Evolutionary conservation across 345 rosid species (phyloP), one percentile per base, ranked within the genome.

Genomic region (Trapa bicornis): DNA sequence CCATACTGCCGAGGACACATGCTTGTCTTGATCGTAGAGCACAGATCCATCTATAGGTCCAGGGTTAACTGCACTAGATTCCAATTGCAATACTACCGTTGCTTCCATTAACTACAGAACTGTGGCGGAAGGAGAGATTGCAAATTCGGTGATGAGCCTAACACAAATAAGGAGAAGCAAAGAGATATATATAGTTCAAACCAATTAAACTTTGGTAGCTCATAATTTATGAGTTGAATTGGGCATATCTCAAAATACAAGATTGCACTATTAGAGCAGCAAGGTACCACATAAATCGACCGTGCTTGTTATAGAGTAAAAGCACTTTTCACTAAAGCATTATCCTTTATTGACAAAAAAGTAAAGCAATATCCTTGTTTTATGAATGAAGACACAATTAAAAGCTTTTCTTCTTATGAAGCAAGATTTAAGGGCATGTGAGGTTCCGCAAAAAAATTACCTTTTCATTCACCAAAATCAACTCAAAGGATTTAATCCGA

Each of bases 1-100:
- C 94, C 94, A 88, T 70, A 88, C 89, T 32, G 91, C 95, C 3
- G 89, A 77, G 47, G 96, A 89, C 5, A 89, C 96, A 72, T 89
- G 96, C 75, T 85, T 89, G 64, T 85, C 96, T 79, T 89, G 92
- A 76, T 89, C 96, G 71, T 83, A 88, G 17, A 92, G 89, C 17
- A 82, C 79, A 8, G 77, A 77, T 64, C 73, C 67, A 68, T 79
- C 82, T 65, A 75, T 5, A 9, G 84, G 82, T 14, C 82, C 82
- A 3, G 82, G 81, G 45, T 73, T 65, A 48, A 63, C 67, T 4
- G 56, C 77, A 67, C 17, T 68, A 41, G 56, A 50, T 32, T 74
- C 76, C 76, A 72, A 61, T 12, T 45, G 73, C 47, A 37, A 62
- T 22, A 35, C 57, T 33, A 67, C 68, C 68, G 68, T 73, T 2